Base-by-base conservation (phyloP, 1,139 yeast species). In the Magnusiomyces suaveolens region DNA sequence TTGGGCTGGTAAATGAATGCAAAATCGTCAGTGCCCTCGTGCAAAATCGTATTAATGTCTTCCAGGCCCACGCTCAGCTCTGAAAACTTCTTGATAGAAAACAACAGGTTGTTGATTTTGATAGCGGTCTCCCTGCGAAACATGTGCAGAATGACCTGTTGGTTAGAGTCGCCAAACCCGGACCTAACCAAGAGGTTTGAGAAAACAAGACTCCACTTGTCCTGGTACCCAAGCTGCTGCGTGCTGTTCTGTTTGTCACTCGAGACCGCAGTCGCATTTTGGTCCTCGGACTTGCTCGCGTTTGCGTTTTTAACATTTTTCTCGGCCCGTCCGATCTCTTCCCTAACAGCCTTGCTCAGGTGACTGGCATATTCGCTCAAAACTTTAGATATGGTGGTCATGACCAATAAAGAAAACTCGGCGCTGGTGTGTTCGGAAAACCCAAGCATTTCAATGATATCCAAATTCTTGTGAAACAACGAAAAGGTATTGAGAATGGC, bases 91-190 rank as follows among this genome's bases (percentile, higher is more conserved):
- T 24, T 18, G 24, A 49, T 75, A 71, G 86, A 79, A 23, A 81
- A 78, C 3, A 83, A 81, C 20, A 88, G 65, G 63, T 88, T 82
- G 66, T 87, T 87, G 54, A 88, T 72, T 24, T 85, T 83, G n/a
- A 86, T 80, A 68, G 44, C 44, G 20, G 44, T 41, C 16, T 18
- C 23, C 20, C 14, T 3, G 12, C 20, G 25, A 21, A 41, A 41
- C 44, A 41, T 41, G 44, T 41, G 25, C 3, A 25, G 44, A 8
- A 41, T 21, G 8, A 41, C 44, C 16, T 41, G 25, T 20, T 20
- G 14, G 20, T 41, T 41, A 4, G 44, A 41, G 25, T 41, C n/a
- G 18, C 18, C 44, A 41, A 41, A 18, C 16, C 44, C 44, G 3
- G 44, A 41, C 16, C 20, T 8, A 21, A 41, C 25, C 23, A 41